Conservation (phyloP, 148 eudicot genomes). For the Suaeda aralocaspica region DNA sequence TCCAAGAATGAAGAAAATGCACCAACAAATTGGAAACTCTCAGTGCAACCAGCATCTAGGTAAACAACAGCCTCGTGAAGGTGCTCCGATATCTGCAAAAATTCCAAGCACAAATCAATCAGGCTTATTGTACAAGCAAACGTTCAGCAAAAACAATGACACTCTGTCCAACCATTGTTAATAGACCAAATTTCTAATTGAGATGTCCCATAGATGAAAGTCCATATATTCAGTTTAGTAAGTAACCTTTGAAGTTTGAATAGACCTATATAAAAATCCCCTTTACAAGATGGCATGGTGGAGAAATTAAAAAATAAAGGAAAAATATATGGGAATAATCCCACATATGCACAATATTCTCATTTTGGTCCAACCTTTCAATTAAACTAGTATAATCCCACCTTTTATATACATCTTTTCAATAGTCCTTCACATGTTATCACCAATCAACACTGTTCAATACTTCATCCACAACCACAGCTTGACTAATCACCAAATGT, state of each 20-base stretch:
- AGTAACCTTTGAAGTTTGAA: not conserved
- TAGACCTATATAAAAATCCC: not conserved
- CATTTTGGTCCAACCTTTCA: too few species aligned
- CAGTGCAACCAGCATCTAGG: conserved; percentile 91
- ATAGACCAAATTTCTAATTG: not conserved
- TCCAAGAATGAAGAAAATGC: conserved; percentile 74
- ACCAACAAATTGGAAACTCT: conserved; percentile 85
- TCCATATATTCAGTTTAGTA: not conserved
- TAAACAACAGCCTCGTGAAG: conserved; percentile 69
- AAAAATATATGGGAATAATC: too few species aligned
- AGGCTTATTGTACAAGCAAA: not conserved
- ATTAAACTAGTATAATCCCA: too few species aligned
- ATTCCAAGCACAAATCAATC: not conserved
- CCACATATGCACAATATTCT: too few species aligned
- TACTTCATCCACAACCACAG: too few species aligned
- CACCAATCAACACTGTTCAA: too few species aligned
- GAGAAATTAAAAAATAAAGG: too few species aligned
- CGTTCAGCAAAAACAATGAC: not conserved
- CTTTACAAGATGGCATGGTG: too few species aligned
- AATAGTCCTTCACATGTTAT: too few species aligned
- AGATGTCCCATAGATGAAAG: too few species aligned
- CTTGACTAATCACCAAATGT: too few species aligned
- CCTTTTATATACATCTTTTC: too few species aligned
- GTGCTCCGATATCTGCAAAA: conserved; percentile 65
- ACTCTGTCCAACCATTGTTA: not conserved